Conservation (phyloP, 805 yeast species). For the Candida parachauliodes region DNA sequence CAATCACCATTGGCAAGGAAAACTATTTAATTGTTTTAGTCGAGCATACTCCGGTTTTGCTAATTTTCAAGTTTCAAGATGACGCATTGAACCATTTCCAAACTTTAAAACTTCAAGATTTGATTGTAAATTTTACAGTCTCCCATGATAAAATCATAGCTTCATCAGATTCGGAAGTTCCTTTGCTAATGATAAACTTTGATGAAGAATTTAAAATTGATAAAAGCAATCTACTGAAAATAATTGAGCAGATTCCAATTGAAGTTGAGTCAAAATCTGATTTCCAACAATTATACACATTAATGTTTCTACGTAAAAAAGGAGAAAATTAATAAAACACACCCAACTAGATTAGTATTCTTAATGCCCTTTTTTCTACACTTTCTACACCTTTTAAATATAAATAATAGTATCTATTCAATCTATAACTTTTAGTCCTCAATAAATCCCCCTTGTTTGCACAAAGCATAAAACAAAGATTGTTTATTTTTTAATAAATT, state of each 20-base stretch:
- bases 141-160: slow-evolving; percentile 21
- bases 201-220: slow-evolving; percentile 18
- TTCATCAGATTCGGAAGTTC: slow-evolving; percentile 29
- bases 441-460: slow-evolving; percentile 74
- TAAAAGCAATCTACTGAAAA: slow-evolving; percentile 15
- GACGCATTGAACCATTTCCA: slow-evolving; percentile 26
- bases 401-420: no score
- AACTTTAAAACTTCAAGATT: slow-evolving; percentile 20
- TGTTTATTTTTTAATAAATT: slow-evolving; percentile 61
- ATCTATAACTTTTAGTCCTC: slow-evolving; percentile 14
- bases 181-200: slow-evolving; percentile 22
- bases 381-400: no score
- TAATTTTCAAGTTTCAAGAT: slow-evolving; percentile 30
- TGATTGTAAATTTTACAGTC: slow-evolving; percentile 28
- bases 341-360: no score
- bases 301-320: slow-evolving; percentile 53
- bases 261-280: slow-evolving; percentile 33
- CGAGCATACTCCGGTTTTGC: slow-evolving; percentile 49
- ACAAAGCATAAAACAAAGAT: slow-evolving; percentile 74
- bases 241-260: slow-evolving; percentile 26
- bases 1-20: slow-evolving; percentile 4
- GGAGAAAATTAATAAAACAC: slow-evolving; percentile 67
- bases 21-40: slow-evolving; percentile 40
- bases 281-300: slow-evolving; percentile 47
- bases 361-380: no score